These are phyloP conservation scores for Blastobotrys americana DNA, from an alignment of 805 yeast genomes.

Conservation along the genomic window DNA sequence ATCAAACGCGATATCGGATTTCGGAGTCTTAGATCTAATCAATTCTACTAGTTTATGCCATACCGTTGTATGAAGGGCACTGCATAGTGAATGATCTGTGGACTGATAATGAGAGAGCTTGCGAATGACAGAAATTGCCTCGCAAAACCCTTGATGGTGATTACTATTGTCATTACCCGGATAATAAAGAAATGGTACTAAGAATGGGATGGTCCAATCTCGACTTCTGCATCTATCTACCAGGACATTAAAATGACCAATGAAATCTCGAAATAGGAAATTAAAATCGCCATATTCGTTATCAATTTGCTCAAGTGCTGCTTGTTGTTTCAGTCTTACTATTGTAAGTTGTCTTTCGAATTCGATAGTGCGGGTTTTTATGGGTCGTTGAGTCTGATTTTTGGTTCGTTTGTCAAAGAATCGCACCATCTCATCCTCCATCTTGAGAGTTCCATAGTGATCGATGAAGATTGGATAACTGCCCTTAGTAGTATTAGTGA, in stretches of 20 bases:
- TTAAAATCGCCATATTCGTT: conserved; percentile 8
- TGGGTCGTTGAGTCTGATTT: not conserved
- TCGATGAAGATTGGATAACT: not conserved
- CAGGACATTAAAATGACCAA: conserved; percentile 13
- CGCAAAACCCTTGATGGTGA: conserved; percentile 12
- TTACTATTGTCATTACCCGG: not conserved
- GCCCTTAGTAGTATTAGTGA: not conserved
- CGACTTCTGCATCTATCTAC: conserved; percentile 8
- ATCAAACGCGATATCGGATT: conserved; percentile 11
- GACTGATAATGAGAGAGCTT: conserved; percentile 5
- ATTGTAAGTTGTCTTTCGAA: conserved; percentile 11
- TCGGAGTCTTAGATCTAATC: conserved; percentile 8
- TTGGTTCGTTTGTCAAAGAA: not conserved
- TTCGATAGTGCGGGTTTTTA: conserved; percentile 6
- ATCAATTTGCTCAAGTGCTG: conserved; percentile 8
- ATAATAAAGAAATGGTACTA: conserved; percentile 12
- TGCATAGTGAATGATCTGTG: conserved; percentile 4
- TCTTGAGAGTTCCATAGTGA: conserved; percentile 7
- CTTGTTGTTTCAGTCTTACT: conserved; percentile 9
- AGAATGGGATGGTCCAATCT: conserved; percentile 12
- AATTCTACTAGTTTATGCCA: conserved; percentile 23
- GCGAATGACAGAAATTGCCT: conserved; percentile 8
- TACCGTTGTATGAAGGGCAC: conserved; percentile 10
- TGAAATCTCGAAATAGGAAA: conserved; percentile 16
- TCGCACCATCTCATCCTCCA: conserved; percentile 7